Evolutionary conservation across 169 alveolate genomes (phyloP).

Genomic region (Plasmodium gonderi): DNA sequence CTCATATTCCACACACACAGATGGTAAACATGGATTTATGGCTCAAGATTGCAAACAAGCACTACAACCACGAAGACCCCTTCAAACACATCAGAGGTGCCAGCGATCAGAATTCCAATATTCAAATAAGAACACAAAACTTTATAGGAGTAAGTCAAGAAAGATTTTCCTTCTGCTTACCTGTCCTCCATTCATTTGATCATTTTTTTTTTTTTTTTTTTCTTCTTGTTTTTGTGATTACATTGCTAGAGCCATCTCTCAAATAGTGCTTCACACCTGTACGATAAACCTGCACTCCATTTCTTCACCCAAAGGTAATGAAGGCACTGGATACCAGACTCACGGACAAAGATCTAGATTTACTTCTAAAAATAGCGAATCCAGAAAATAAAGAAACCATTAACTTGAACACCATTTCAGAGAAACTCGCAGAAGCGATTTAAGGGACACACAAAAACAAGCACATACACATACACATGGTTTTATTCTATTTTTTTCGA

Average conservation of each 20-base stretch:
- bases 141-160: constrained; percentile 39
- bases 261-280: neutral
- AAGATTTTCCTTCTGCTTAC: neutral
- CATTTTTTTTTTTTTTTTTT: neutral
- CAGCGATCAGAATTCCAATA: constrained; percentile 12
- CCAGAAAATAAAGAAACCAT: constrained; percentile 48
- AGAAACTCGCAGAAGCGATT: neutral
- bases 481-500: neutral
- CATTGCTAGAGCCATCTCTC: neutral
- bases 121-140: constrained; percentile 29
- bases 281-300: neutral
- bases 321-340: constrained; percentile 54
- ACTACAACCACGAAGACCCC: constrained; percentile 48
- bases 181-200: neutral
- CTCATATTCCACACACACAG: constrained; percentile 2
- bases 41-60: constrained; percentile 46
- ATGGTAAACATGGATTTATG: constrained; percentile 48
- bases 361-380: constrained; percentile 24
- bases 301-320: constrained; percentile 9
- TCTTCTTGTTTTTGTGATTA: neutral
- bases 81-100: neutral
- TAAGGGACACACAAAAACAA: neutral
- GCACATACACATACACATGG: too few species aligned
- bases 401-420: constrained; percentile 33
- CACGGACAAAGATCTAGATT: constrained; percentile 32